A percentile compares a stretch with the other conserved stretches of the same genome.
Evolutionary conservation across 2,329 filamentous ascomycete genomes (phyloP).

Genomic region (Blastomyces gilchristii): DNA sequence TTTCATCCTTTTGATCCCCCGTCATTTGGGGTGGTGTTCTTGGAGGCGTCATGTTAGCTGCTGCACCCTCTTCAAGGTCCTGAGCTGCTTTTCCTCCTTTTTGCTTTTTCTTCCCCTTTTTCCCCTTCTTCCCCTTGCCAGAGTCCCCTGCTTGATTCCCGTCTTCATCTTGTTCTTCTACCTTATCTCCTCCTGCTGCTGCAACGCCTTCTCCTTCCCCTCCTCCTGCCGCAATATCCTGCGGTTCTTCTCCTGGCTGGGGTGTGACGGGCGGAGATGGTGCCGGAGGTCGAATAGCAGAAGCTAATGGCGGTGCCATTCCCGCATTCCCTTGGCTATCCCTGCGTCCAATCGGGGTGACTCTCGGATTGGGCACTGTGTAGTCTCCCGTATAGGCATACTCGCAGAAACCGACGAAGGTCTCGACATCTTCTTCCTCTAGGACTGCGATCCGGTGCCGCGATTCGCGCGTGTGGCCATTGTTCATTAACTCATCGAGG

Average conservation of each 20-base stretch:
- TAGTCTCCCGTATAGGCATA: constrained; percentile 44
- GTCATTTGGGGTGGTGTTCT: constrained; percentile 27
- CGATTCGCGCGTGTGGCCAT: constrained; percentile 38
- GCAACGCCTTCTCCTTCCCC: constrained; percentile 7
- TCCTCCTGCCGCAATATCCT: constrained; percentile 8
- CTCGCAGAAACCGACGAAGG: constrained; percentile 41
- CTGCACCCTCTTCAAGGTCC: constrained; percentile 18
- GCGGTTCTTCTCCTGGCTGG: constrained; percentile 10
- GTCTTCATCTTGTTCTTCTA: constrained; percentile 15
- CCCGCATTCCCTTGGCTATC: constrained; percentile 6
- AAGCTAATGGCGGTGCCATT: constrained; percentile 10
- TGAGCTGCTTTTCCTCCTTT: constrained; percentile 11
- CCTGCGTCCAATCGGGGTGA: constrained; percentile 9
- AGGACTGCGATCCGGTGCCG: constrained; percentile 33
- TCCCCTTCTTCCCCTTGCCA: constrained; percentile 23
- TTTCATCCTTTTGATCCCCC: constrained; percentile 16
- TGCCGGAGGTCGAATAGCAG: constrained; percentile 22
- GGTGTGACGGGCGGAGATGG: constrained; percentile 23
- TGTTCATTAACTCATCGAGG: constrained; percentile 37
- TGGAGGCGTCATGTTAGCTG: constrained; percentile 29
- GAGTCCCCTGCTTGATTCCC: constrained; percentile 13
- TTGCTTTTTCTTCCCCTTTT: constrained; percentile 24
- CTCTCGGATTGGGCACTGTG: constrained; percentile 24
- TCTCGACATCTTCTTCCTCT: constrained; percentile 40
- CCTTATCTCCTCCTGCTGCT: constrained; percentile 7